phyloP scores from a whole-genome alignment of 768 basidiomycete species.

The Lentinula guzmanii region DNA sequence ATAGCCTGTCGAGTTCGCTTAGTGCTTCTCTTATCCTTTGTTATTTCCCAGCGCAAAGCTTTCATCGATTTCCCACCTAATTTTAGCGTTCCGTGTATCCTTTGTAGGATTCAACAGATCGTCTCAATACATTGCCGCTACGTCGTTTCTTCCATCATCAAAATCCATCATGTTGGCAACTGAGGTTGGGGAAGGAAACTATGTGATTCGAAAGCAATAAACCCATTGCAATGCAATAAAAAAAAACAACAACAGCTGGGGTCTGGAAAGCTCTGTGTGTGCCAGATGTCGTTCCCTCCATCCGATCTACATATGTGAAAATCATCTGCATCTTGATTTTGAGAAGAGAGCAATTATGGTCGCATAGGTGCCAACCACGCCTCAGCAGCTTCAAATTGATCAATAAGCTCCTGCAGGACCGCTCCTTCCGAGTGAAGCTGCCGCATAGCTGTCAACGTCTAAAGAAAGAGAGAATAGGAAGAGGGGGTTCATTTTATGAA shows the following conservation, averaged over 20 bases:
- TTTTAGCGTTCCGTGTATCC: conserved; percentile 7
- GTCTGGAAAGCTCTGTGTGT: neutral
- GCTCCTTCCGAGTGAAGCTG: conserved; percentile 79
- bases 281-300: neutral
- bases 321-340: neutral
- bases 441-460: conserved; percentile 87
- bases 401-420: conserved; percentile 81
- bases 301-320: neutral
- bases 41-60: conserved; percentile 6
- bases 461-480: conserved; percentile 63
- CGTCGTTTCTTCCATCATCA: neutral
- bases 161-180: neutral
- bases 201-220: neutral
- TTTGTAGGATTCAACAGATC: conserved; percentile 1
- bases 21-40: neutral
- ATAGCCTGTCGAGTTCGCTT: neutral
- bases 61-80: conserved; percentile 12
- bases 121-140: neutral
- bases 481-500: neutral
- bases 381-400: conserved; percentile 95
- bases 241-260: neutral
- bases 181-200: neutral
- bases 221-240: neutral
- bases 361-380: conserved; percentile 91
- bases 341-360: conserved; percentile 41